phyloP scores from a whole-genome alignment of 2,329 filamentous ascomycete genomes.

The Bipolaris gigantea region DNA sequence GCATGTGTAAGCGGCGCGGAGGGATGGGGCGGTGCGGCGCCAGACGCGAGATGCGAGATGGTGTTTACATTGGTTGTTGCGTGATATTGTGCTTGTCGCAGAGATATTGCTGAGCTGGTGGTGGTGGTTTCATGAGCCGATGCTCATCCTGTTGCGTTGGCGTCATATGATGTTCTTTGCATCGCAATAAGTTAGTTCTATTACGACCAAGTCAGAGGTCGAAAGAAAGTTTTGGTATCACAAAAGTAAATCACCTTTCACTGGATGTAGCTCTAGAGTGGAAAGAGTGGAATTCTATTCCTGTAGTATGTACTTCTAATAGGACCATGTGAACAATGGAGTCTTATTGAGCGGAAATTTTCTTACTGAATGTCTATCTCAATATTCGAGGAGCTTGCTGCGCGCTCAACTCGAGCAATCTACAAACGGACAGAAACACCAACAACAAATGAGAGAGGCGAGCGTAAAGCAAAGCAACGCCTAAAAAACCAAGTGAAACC shows the following conservation, averaged over 20 bases:
- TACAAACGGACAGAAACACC: conserved; percentile 11
- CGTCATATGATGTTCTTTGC: too few relatives aligned
- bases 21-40: too few relatives aligned
- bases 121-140: too few relatives aligned
- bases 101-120: too few relatives aligned
- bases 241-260: background rate
- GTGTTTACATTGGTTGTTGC: too few relatives aligned
- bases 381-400: conserved; percentile 17
- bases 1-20: too few relatives aligned
- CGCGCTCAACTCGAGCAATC: conserved; percentile 17
- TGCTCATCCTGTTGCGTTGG: too few relatives aligned
- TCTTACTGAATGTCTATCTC: conserved; percentile 6
- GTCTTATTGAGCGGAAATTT: conserved; percentile 1
- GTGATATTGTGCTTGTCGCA: too few relatives aligned
- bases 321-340: background rate
- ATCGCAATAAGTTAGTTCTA: too few relatives aligned
- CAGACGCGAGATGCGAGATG: too few relatives aligned
- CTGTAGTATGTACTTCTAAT: conserved; percentile 4
- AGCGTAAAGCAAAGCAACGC: conserved; percentile 7
- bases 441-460: conserved; percentile 11
- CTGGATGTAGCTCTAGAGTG: background rate
- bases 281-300: background rate
- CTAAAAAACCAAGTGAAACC: background rate
- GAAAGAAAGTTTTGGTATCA: too few relatives aligned
- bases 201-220: too few relatives aligned